These are phyloP conservation scores for Glomus cerebriforme DNA, from an alignment of 192 early-diverging fungal species.

Conservation along the genomic window DNA sequence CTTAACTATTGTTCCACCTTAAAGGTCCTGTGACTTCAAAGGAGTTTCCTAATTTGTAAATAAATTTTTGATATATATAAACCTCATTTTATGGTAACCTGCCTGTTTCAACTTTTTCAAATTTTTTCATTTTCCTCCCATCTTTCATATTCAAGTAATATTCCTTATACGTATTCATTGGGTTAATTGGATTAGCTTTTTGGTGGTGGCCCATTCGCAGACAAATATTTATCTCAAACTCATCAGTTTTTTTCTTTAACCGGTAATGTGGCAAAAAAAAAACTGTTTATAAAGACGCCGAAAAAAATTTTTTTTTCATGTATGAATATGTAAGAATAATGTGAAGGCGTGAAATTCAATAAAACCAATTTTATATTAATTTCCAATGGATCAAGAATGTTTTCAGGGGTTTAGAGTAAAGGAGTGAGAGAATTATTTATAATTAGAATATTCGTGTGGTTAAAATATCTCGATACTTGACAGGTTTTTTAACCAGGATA, in stretches of 20 bases:
- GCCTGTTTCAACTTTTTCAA: not conserved
- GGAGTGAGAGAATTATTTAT: not conserved
- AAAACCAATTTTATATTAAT: not conserved
- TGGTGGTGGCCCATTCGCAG: not conserved
- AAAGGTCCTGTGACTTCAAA: not conserved
- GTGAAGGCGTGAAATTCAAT: not conserved
- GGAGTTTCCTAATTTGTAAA: not conserved
- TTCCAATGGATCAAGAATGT: not conserved
- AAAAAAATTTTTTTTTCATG: not conserved
- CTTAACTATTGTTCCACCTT: not conserved
- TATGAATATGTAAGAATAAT: not conserved
- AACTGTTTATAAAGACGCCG: too few relatives aligned
- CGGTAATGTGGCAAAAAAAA: not conserved
- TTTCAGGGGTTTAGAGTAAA: not conserved
- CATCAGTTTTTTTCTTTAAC: not conserved
- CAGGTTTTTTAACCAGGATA: not conserved
- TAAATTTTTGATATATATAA: not conserved
- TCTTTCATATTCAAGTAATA: not conserved
- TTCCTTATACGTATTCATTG: not conserved
- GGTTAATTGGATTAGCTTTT: too few relatives aligned
- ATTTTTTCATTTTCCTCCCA: not conserved
- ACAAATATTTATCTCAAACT: not conserved
- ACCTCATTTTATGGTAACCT: not conserved
- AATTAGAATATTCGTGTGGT: not conserved
- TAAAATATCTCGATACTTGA: not conserved